phyloP scores from a whole-genome alignment of 345 rosid species.

The Bretschneidera sinensis region DNA sequence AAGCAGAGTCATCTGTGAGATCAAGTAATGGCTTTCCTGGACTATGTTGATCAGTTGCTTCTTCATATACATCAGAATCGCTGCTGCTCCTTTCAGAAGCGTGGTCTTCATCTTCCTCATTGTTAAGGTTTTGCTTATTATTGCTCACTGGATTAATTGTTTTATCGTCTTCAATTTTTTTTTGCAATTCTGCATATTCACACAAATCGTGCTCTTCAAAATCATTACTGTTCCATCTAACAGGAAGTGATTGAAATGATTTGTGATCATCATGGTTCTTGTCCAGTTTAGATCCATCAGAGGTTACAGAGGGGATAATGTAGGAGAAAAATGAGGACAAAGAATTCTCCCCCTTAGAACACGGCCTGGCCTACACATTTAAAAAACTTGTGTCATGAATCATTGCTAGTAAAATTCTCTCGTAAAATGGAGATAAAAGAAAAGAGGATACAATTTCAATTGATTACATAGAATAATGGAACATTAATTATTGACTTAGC shows the following conservation, averaged over 20 bases:
- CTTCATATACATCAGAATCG: slow-evolving; percentile 41
- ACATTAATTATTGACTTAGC: not conserved
- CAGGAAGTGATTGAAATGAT: slow-evolving; percentile 40
- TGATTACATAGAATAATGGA: too few relatives aligned
- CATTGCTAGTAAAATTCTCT: slow-evolving; percentile 8
- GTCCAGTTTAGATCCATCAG: slow-evolving; percentile 35
- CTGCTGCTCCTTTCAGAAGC: slow-evolving; percentile 32
- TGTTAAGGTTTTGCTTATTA: slow-evolving; percentile 10
- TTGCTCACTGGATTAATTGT: slow-evolving; percentile 7
- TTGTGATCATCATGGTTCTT: slow-evolving; percentile 32
- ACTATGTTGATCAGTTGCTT: slow-evolving; percentile 34
- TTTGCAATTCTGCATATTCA: slow-evolving; percentile 15
- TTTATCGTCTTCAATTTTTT: slow-evolving; percentile 7
- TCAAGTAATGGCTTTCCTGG: slow-evolving; percentile 32
- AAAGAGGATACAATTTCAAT: not conserved
- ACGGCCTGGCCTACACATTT: slow-evolving; percentile 57
- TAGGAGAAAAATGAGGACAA: slow-evolving; percentile 49
- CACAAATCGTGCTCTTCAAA: slow-evolving; percentile 22
- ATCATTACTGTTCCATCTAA: slow-evolving; percentile 35
- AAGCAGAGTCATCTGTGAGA: slow-evolving; percentile 54
- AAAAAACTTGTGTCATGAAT: slow-evolving; percentile 24
- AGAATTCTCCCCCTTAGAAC: slow-evolving; percentile 38
- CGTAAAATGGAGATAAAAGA: not conserved
- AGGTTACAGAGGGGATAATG: slow-evolving; percentile 25
- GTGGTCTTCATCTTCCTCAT: slow-evolving; percentile 11